phyloP scores from a whole-genome alignment of 2,329 filamentous ascomycete genomes.

The Hypocrella siamensis region DNA sequence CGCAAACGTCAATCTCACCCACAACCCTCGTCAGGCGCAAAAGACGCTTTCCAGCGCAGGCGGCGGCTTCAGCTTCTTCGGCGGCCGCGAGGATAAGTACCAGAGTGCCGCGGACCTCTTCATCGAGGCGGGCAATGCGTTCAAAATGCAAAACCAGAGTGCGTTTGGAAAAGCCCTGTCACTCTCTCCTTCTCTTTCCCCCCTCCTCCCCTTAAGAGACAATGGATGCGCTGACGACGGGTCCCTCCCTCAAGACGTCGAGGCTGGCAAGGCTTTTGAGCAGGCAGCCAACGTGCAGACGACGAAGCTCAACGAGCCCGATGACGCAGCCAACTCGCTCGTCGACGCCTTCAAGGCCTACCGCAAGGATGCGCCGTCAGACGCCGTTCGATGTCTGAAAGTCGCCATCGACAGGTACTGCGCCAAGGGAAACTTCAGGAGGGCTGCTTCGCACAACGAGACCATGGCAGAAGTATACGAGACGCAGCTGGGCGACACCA shows the following conservation, averaged over 20 bases:
- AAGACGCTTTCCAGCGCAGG: conserved; percentile 61
- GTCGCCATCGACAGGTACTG: conserved; percentile 76
- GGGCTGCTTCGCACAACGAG: conserved; percentile 84
- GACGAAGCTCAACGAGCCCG: conserved; percentile 72
- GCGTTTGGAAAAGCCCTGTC: conserved; percentile 12
- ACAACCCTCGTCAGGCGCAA: conserved; percentile 50
- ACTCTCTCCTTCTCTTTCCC: no score
- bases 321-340: conserved; percentile 79
- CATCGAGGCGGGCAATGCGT: conserved; percentile 79
- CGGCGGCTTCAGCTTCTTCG: conserved; percentile 80
- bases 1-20: conserved; percentile 1
- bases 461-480: conserved; percentile 78
- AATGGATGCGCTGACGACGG: no score
- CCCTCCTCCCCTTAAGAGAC: background rate
- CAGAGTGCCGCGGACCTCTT: conserved; percentile 81
- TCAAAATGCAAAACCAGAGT: conserved; percentile 77
- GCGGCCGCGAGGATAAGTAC: conserved; percentile 74
- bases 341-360: conserved; percentile 94
- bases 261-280: conserved; percentile 78
- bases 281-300: conserved; percentile 69
- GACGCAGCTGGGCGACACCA: conserved; percentile 60
- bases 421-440: conserved; percentile 74
- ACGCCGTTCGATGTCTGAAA: conserved; percentile 67
- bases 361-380: conserved; percentile 66
- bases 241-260: conserved; percentile 41